phyloP scores from a whole-genome alignment of 1,139 yeast genomes.

The Eremothecium gossypii region DNA sequence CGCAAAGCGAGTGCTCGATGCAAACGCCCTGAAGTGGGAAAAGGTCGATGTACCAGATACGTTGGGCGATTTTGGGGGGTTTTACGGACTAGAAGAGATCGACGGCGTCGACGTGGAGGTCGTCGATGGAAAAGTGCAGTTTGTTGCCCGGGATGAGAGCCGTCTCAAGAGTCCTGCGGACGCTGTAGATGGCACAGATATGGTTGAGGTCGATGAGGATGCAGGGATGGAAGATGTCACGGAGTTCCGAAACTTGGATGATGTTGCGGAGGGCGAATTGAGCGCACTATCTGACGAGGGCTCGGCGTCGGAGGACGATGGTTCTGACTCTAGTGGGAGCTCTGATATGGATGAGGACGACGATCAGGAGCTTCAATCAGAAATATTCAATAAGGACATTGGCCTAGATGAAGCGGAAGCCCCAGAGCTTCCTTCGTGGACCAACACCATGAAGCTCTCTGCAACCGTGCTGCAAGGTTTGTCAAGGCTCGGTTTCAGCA shows the following conservation, averaged over 20 bases:
- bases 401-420: conserved; percentile 25
- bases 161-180: conserved; percentile 13
- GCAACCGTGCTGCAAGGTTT: conserved; percentile 52
- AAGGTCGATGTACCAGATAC: conserved; percentile 75
- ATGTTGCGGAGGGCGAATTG: conserved; percentile 20
- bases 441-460: conserved; percentile 35
- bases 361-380: conserved; percentile 11
- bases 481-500: conserved; percentile 44
- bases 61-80: conserved; percentile 79
- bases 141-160: conserved; percentile 42
- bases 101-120: conserved; percentile 81
- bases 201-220: conserved; percentile 13
- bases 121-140: conserved; percentile 52
- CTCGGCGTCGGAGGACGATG: not conserved
- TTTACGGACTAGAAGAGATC: conserved; percentile 85
- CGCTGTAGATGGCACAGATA: conserved; percentile 7
- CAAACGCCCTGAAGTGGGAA: conserved; percentile 62
- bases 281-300: conserved; percentile 11
- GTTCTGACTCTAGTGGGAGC: conserved; percentile 19
- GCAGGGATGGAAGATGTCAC: conserved; percentile 10
- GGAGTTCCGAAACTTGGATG: conserved; percentile 23
- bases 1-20: conserved; percentile 31
- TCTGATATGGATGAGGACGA: conserved; percentile 6
- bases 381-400: conserved; percentile 24
- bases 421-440: conserved; percentile 54